Conservation (phyloP, 257 asterid genomes). For the Nemophila menziesii region DNA sequence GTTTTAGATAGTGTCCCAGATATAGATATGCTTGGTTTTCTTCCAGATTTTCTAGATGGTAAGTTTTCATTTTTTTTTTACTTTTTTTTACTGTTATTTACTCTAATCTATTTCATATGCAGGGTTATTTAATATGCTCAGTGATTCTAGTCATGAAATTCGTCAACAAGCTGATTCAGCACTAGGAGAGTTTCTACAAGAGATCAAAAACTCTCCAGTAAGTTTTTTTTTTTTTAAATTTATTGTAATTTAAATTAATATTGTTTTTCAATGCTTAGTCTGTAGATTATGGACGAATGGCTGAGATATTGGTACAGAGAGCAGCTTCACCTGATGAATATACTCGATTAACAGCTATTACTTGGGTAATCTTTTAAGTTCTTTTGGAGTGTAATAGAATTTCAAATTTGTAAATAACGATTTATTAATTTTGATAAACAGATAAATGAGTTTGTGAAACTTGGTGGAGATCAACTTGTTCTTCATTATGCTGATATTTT, state of each 20-base stretch:
- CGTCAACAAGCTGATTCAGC: constrained; percentile 99
- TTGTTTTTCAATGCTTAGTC: constrained; percentile 37
- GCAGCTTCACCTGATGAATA: constrained; percentile 92
- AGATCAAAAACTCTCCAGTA: constrained; percentile 98
- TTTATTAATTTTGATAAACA: constrained; percentile 24
- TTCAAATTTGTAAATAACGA: constrained; percentile 15
- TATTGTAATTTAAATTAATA: no score
- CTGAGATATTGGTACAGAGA: constrained; percentile 94
- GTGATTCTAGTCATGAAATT: constrained; percentile 96
- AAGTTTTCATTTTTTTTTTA: constrained; percentile 17
- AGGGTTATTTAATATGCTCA: constrained; percentile 97
- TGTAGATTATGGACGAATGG: constrained; percentile 99
- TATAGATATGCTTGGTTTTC: constrained; percentile 98
- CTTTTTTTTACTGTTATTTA: background rate
- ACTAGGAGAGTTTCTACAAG: constrained; percentile 97
- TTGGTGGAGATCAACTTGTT: constrained; percentile 97
- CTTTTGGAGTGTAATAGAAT: background rate
- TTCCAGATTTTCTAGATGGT: constrained; percentile 99
- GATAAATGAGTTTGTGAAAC: constrained; percentile 97
- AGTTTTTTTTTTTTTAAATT: constrained; percentile 14
- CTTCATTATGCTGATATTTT: constrained; percentile 95
- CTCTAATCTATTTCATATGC: constrained; percentile 19
- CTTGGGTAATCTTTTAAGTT: constrained; percentile 53
- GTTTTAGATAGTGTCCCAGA: constrained; percentile 99
- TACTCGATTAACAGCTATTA: constrained; percentile 90